Base-by-base conservation (phyloP, 2,329 filamentous ascomycete species). In the Pezizomycotina sp. region DNA sequence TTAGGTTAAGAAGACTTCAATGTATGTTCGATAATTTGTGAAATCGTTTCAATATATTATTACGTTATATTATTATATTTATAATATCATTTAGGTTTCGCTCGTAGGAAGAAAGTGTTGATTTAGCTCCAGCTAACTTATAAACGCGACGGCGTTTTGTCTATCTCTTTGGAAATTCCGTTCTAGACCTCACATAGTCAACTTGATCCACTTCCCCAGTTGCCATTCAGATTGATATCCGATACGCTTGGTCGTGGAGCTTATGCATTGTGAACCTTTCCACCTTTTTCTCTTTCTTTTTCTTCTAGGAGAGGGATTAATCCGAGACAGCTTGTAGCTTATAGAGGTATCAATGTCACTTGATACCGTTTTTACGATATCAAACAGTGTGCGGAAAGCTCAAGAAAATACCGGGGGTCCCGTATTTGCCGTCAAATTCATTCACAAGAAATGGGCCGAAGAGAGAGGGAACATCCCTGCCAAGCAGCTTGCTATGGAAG, bases 351-450 rank as follows among this genome's bases (percentile, higher is more conserved):
- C 31, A 12, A 12, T 22, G n/a, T 29, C 10, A 29, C 14, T 10
- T 18, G 35, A 22, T 34, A 16, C 25, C 25, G 31, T 27, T 37
- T 21, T 6, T 27, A 45, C 38, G 21, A 21, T 28, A 34, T 37
- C 29, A 38, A n/a, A n/a, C 57, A 86, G 83, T 42, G 89, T 93
- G 54, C 92, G 92, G 56, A 95, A 95, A 62, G 89, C 86, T 19
- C 43, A 39, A 31, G 47, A 47, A 14, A 36, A 31, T n/a, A 26
- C 16, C 14, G 36, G 19, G 4, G 48, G 47, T 4, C 35, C 86
- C 19, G 64, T 98, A 40, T 95, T 98, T 56, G 89, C 91, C 9
- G 82, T 98, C 59, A 98, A 98, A 58, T 81, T 98, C 60, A 93
- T 98, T 56, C 86, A 98, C 63, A 98, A 98, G 62, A 77, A 79